Evolutionary conservation across 768 basidiomycete genomes (phyloP).

Genomic region (Boletellus sp.): DNA sequence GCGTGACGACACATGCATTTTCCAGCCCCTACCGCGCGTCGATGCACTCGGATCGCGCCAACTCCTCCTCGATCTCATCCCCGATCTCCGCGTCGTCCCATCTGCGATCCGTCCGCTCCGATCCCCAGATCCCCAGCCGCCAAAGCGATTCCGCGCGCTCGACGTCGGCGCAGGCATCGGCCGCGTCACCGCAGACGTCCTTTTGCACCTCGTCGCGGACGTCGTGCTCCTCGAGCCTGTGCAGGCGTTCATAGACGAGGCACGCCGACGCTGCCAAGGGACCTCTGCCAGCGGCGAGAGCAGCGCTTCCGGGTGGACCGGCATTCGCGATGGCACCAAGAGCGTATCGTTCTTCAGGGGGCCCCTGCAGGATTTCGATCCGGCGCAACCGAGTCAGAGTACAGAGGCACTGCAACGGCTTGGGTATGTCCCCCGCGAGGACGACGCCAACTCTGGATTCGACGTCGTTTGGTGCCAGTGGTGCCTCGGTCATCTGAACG

Average conservation of each 20-base stretch:
- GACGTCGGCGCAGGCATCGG: slow-evolving; percentile 96
- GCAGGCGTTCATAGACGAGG: slow-evolving; percentile 69
- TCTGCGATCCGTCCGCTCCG: slow-evolving; percentile 62
- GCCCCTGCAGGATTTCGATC: slow-evolving; percentile 80
- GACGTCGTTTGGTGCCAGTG: slow-evolving; percentile 97
- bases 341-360: slow-evolving; percentile 79
- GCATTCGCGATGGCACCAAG: slow-evolving; percentile 57
- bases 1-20: not conserved
- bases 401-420: slow-evolving; percentile 59
- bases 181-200: slow-evolving; percentile 82
- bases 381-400: slow-evolving; percentile 38
- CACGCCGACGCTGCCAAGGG: slow-evolving; percentile 41
- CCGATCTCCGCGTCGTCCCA: slow-evolving; percentile 71
- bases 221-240: slow-evolving; percentile 92
- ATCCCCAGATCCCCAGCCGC: slow-evolving; percentile 9
- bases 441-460: slow-evolving; percentile 58
- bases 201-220: slow-evolving; percentile 84
- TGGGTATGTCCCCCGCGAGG: slow-evolving; percentile 57
- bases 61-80: slow-evolving; percentile 78
- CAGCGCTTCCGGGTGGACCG: slow-evolving; percentile 52
- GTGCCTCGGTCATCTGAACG: slow-evolving; percentile 86
- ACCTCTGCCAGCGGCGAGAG: slow-evolving; percentile 33
- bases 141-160: slow-evolving; percentile 64
- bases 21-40: slow-evolving; percentile 80
- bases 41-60: slow-evolving; percentile 89